phyloP scores from a whole-genome alignment of 73 alveolate genomes.

The Halteria grandinella region DNA sequence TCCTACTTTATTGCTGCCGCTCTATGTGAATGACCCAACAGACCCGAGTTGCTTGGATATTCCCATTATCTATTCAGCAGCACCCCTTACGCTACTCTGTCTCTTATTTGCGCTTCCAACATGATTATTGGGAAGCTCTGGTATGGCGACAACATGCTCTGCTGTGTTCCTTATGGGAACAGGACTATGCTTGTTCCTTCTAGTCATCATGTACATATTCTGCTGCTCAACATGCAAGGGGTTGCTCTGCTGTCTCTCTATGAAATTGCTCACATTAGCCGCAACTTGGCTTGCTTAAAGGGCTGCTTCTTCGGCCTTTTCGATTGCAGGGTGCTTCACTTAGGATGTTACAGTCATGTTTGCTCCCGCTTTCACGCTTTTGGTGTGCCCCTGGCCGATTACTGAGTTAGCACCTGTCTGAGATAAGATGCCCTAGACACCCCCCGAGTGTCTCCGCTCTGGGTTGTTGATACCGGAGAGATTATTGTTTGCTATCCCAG shows the following conservation, averaged over 20 bases:
- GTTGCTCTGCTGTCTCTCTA: neutral
- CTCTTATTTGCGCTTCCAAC: neutral
- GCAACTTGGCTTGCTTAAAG: slow-evolving; percentile 27
- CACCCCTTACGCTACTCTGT: slow-evolving; percentile 23
- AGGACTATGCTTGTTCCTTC: neutral
- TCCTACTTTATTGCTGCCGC: no score
- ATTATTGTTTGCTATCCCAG: no score
- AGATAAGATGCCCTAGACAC: no score
- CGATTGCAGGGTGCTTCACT: slow-evolving; percentile 38
- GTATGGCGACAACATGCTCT: neutral
- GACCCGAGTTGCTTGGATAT: neutral
- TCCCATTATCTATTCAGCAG: slow-evolving; percentile 18
- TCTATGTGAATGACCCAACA: no score
- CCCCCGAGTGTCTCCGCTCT: no score
- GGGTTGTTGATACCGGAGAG: no score
- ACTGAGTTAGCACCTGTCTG: no score
- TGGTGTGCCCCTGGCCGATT: no score
- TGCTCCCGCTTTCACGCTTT: no score
- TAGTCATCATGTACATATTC: neutral
- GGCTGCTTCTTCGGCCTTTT: slow-evolving; percentile 53
- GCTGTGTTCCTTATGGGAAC: neutral
- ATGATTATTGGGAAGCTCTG: neutral
- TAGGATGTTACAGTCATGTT: no score
- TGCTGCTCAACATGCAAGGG: neutral
- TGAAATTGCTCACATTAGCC: neutral